Conservation (phyloP, 179 eudicot species). For the Silene vulgaris region DNA sequence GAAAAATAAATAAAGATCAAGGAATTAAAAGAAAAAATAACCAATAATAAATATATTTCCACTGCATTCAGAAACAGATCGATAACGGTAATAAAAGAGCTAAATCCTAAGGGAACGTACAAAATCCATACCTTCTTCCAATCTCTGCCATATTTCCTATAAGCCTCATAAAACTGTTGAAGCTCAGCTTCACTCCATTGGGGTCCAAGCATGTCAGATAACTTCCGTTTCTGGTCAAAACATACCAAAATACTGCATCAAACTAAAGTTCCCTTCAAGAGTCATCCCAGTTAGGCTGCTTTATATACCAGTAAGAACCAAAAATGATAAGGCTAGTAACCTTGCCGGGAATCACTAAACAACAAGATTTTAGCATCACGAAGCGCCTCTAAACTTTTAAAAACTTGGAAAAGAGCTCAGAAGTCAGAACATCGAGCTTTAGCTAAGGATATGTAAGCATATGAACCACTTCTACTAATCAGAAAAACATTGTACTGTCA, state of each 20-base stretch:
- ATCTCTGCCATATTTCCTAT: slow-evolving; percentile 44
- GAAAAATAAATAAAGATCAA: slow-evolving; percentile 5
- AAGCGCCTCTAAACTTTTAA: no score
- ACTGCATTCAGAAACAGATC: not conserved
- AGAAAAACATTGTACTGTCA: no score
- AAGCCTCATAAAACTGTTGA: slow-evolving; percentile 46
- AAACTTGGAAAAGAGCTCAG: no score
- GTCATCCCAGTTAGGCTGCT: not conserved
- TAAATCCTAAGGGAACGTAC: not conserved
- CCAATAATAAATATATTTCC: not conserved
- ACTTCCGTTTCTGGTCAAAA: slow-evolving; percentile 42
- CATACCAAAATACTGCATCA: slow-evolving; percentile 13
- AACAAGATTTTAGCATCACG: no score
- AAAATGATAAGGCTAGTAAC: not conserved
- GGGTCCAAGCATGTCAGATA: slow-evolving; percentile 45
- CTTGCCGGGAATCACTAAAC: not conserved
- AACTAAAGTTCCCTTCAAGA: not conserved
- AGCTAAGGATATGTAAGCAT: no score
- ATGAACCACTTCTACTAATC: no score
- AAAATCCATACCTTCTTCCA: slow-evolving; percentile 50
- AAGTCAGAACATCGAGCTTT: no score
- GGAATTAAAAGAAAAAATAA: slow-evolving; percentile 7
- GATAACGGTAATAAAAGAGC: not conserved
- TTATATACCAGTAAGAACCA: not conserved
- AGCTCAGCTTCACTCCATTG: slow-evolving; percentile 54